Conservation (phyloP, 2,329 filamentous ascomycete species). For the Sphaerulina vaccinii region DNA sequence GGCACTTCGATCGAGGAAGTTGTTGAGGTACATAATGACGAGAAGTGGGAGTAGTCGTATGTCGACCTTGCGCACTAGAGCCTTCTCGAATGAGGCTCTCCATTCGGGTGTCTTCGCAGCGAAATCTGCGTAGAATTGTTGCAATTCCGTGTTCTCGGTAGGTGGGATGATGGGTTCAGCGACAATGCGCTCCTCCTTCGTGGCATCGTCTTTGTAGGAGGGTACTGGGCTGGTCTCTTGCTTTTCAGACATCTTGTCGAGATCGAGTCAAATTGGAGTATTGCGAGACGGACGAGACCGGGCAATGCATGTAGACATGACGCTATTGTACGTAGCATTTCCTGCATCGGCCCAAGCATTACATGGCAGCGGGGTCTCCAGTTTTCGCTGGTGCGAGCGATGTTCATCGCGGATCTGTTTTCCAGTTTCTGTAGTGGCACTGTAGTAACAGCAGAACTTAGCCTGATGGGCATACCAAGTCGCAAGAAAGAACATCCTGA, state of each 20-base stretch:
- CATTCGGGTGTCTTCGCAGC: slow-evolving; percentile 4
- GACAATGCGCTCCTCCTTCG: neutral
- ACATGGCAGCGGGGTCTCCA: neutral
- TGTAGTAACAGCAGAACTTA: neutral
- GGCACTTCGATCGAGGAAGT: slow-evolving; percentile 57
- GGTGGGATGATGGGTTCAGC: neutral
- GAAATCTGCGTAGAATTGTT: slow-evolving; percentile 1
- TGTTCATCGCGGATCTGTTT: neutral
- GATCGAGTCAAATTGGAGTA: neutral
- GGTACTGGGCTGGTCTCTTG: neutral
- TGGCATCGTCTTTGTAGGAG: neutral
- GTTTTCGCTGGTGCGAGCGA: neutral
- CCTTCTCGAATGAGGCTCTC: slow-evolving; percentile 44
- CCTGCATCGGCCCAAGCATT: neutral
- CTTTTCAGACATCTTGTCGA: slow-evolving; percentile 3
- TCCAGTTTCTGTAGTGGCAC: neutral
- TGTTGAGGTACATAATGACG: slow-evolving; percentile 72
- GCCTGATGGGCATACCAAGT: neutral
- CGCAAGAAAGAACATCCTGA: slow-evolving; percentile 1
- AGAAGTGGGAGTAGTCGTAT: slow-evolving; percentile 66
- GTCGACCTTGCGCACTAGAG: slow-evolving; percentile 69
- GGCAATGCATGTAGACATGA: neutral
- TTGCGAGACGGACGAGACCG: neutral
- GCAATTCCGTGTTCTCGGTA: slow-evolving; percentile 2
- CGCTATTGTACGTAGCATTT: neutral